A percentile compares a stretch with the other conserved stretches of the same genome.
These are phyloP conservation scores for Lactarius quietus DNA, from an alignment of 768 basidiomycete genomes.

Conservation along the genomic window DNA sequence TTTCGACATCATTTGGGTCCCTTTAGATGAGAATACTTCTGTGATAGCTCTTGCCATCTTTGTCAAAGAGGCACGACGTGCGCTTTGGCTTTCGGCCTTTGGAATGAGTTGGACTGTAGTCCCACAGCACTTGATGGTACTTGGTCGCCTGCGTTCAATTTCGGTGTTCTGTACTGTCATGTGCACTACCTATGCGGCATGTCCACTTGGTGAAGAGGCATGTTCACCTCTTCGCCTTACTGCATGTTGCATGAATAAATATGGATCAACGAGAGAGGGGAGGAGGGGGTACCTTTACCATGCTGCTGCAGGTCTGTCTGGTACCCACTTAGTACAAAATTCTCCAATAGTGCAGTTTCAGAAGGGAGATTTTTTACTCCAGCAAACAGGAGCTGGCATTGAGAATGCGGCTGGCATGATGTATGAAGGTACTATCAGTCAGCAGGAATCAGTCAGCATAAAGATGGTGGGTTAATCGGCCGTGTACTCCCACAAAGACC, in stretches of 20 bases:
- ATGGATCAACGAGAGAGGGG: too few relatives aligned
- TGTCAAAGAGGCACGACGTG: not conserved
- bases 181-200: too few relatives aligned
- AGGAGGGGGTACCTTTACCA: not conserved
- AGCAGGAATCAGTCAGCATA: too few relatives aligned
- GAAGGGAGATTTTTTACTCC: not conserved
- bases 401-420: not conserved
- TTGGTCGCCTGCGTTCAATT: not conserved
- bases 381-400: conserved; percentile 1
- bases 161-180: too few relatives aligned
- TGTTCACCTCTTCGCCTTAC: too few relatives aligned
- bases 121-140: not conserved
- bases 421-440: not conserved
- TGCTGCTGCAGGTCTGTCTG: conserved; percentile 2
- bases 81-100: not conserved
- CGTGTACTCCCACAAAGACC: not conserved
- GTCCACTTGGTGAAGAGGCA: too few relatives aligned
- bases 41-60: not conserved
- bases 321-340: not conserved
- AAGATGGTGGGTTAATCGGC: not conserved
- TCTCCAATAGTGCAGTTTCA: not conserved
- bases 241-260: too few relatives aligned
- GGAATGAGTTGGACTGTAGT: conserved; percentile 4
- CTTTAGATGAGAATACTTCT: not conserved
- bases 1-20: not conserved